A percentile compares a stretch with the other conserved stretches of the same genome.
phyloP scores from a whole-genome alignment of 208 protist genomes.

The Porcisia hertigi region DNA sequence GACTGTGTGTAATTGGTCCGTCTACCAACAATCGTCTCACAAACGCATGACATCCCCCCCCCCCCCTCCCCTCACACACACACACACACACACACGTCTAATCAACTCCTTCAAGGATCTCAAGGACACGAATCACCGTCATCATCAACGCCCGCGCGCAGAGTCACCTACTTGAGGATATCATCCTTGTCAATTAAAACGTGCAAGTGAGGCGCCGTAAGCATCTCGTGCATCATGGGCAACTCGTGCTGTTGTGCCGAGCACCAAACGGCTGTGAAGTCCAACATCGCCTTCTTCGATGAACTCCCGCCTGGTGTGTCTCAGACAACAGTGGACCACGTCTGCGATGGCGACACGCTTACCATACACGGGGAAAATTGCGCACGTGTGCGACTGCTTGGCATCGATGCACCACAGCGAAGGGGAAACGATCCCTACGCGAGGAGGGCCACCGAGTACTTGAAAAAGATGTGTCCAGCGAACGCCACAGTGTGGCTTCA shows the following conservation, averaged over 20 bases:
- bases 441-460: constrained; percentile 43
- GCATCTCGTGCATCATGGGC: neutral
- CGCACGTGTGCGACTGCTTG: constrained; percentile 48
- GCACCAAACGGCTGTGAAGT: neutral
- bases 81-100: constrained; percentile 1
- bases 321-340: constrained; percentile 47
- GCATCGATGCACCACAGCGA: constrained; percentile 59
- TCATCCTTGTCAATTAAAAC: neutral
- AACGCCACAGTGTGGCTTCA: constrained; percentile 35
- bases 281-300: constrained; percentile 35
- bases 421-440: constrained; percentile 52
- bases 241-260: constrained; percentile 1
- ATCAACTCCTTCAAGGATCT: too few species aligned
- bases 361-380: constrained; percentile 44
- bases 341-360: constrained; percentile 72
- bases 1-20: too few species aligned
- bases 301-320: constrained; percentile 29
- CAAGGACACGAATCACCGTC: too few species aligned
- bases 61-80: neutral
- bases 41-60: neutral
- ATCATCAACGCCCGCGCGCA: neutral
- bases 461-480: constrained; percentile 40
- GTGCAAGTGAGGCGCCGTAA: neutral
- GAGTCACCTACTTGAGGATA: neutral
- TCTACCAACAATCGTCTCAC: neutral